Percentiles rank a stretch among this genome's conserved stretches.
phyloP scores from a whole-genome alignment of 2,329 filamentous ascomycete species.

The Bipolaris victoriae region DNA sequence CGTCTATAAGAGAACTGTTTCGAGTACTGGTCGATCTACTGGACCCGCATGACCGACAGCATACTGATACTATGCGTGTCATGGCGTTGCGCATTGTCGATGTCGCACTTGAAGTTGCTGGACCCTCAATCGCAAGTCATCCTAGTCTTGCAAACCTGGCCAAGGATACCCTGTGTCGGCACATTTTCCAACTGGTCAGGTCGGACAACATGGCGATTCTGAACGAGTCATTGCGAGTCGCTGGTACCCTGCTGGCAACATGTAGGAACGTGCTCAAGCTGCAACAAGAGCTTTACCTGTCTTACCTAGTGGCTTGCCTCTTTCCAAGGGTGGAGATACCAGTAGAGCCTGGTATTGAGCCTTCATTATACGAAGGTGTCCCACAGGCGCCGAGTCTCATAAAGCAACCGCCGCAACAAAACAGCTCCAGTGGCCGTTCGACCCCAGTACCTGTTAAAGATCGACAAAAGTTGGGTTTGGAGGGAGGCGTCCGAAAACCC shows the following conservation, averaged over 20 bases:
- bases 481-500: slow-evolving; percentile 88
- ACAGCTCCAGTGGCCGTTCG: slow-evolving; percentile 72
- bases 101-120: slow-evolving; percentile 93
- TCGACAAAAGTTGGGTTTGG: slow-evolving; percentile 87
- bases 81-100: slow-evolving; percentile 98
- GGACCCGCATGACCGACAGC: slow-evolving; percentile 89
- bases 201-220: slow-evolving; percentile 96
- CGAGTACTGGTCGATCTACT: slow-evolving; percentile 91
- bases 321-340: slow-evolving; percentile 96
- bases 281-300: slow-evolving; percentile 94
- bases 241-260: slow-evolving; percentile 87
- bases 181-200: slow-evolving; percentile 93
- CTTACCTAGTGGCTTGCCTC: slow-evolving; percentile 90
- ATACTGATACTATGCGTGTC: slow-evolving; percentile 93
- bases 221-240: slow-evolving; percentile 89
- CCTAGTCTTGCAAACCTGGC: slow-evolving; percentile 85
- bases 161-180: slow-evolving; percentile 89
- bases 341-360: slow-evolving; percentile 85
- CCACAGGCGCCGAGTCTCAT: slow-evolving; percentile 88
- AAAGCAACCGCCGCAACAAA: slow-evolving; percentile 76
- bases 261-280: slow-evolving; percentile 90
- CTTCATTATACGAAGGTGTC: slow-evolving; percentile 88
- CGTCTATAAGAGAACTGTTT: slow-evolving; percentile 93
- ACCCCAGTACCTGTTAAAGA: slow-evolving; percentile 93
- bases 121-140: slow-evolving; percentile 91